A percentile compares a stretch with the other conserved stretches of the same genome.
Conservation (phyloP, 495 filamentous ascomycete genomes). For the Neurospora discreta region DNA sequence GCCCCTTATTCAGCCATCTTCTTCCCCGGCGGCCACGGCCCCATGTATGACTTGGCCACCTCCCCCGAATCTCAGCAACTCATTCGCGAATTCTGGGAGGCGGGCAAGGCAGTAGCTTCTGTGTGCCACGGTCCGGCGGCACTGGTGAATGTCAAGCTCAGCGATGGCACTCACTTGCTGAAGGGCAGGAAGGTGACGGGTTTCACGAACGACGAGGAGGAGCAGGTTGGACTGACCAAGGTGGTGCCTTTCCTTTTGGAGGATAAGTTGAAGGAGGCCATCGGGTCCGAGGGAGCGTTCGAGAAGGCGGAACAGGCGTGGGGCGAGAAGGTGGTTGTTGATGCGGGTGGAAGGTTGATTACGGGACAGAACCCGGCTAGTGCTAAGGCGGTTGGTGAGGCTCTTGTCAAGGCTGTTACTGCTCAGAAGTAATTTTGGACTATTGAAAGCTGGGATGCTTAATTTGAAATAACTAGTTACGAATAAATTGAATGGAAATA, state of each 20-base stretch:
- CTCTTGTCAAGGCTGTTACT: constrained; percentile 22
- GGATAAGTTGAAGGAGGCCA: constrained; percentile 37
- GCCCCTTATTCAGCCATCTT: constrained; percentile 45
- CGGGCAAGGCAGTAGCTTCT: constrained; percentile 51
- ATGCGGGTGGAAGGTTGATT: constrained; percentile 43
- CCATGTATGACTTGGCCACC: constrained; percentile 58
- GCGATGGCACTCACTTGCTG: constrained; percentile 39
- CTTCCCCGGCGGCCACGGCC: constrained; percentile 70
- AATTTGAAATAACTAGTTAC: neutral
- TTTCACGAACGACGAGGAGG: constrained; percentile 61
- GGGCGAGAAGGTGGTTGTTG: constrained; percentile 49
- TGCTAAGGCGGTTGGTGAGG: constrained; percentile 47
- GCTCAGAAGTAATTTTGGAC: neutral
- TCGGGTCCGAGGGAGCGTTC: constrained; percentile 41
- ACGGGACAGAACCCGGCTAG: constrained; percentile 69
- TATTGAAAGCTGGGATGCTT: neutral
- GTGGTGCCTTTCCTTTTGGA: constrained; percentile 58
- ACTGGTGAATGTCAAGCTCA: constrained; percentile 45
- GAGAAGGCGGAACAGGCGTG: constrained; percentile 49
- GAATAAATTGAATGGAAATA: neutral
- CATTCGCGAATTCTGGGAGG: constrained; percentile 47
- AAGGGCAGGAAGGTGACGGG: constrained; percentile 50
- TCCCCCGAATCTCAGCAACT: constrained; percentile 42
- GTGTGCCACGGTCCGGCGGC: constrained; percentile 61
- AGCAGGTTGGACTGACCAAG: constrained; percentile 31